Evolutionary conservation across 2,329 filamentous ascomycete species (phyloP), one percentile per base, ranked within the genome.

Genomic region (Penicillium concentricum): DNA sequence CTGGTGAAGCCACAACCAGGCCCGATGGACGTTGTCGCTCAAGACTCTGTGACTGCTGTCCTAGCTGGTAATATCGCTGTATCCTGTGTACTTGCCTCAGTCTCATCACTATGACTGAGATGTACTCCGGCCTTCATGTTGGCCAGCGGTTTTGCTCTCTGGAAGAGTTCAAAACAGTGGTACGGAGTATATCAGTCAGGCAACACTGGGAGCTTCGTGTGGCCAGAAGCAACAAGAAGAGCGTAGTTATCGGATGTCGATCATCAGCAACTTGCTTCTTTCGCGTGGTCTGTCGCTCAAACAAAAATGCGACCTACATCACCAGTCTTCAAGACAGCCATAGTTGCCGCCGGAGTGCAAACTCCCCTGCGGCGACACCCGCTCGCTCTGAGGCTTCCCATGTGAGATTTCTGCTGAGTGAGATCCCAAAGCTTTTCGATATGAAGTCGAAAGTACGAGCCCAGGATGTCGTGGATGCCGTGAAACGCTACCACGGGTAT

Each of bases 201-300:
- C 73, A 75, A 42, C 72, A 75, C 54, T 76, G 74, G 74, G 73
- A 75, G 54, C 69, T 76, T 38, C 70, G 73, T 32, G 73, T 76
- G 37, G 67, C 71, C 47, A 69, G 73, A 45, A 76, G 73, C 63
- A 75, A 76, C 57, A 74, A 73, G 58, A 75, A 76, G 51, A 75
- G 72, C 43, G 73, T 75, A 48, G 72, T 75, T n/a, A 68, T 76
- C 51, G 72, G 73, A 32, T 76, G 73, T 61, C 71, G 73, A 43
- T 75, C 73, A 7, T 72, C 70, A 30, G 56, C 64, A 59, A 74
- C 70, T 66, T 75, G 73, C 61, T 72, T 65, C 53, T 76, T 75
- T 57, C 74, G 74, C 16, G 74, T 74, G 35, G 72, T 76, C 52
- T 75, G 73, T 59, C 73, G 73, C 47, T 69, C 72, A 32, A 75